Percentiles rank a stretch among this genome's conserved stretches.
These are phyloP conservation scores for Sophora flavescens DNA, from an alignment of 306 rosid species.

Conservation along the genomic window DNA sequence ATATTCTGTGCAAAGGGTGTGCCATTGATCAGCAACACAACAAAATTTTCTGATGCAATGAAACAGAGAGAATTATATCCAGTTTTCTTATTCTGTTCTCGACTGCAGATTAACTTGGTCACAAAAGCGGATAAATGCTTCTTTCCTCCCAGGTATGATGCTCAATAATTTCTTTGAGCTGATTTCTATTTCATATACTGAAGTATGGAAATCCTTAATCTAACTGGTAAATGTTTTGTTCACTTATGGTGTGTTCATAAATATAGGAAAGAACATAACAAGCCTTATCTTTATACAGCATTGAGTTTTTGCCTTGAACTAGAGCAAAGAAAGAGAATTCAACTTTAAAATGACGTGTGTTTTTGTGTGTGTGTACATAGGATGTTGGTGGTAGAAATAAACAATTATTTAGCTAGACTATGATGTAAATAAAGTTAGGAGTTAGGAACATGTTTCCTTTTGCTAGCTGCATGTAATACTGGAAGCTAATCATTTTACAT, in stretches of 20 bases:
- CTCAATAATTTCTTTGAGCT: not conserved
- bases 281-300: not conserved
- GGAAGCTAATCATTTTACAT: not conserved
- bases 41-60: no score
- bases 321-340: not conserved
- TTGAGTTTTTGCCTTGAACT: not conserved
- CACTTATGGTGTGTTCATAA: not conserved
- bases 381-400: not conserved
- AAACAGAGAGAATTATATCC: no score
- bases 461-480: not conserved
- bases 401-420: not conserved
- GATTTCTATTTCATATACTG: not conserved
- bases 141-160: constrained; percentile 37
- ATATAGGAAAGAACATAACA: not conserved
- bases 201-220: not conserved
- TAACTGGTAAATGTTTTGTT: not conserved
- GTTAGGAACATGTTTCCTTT: not conserved
- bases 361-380: not conserved
- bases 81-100: not conserved
- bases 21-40: no score
- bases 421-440: not conserved
- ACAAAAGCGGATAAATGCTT: constrained; percentile 33
- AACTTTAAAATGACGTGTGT: not conserved
- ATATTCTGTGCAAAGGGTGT: no score
- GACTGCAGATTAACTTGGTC: constrained; percentile 41